Evolutionary conservation across 345 rosid species (phyloP).

Genomic region (Zanthoxylum bungeanum): DNA sequence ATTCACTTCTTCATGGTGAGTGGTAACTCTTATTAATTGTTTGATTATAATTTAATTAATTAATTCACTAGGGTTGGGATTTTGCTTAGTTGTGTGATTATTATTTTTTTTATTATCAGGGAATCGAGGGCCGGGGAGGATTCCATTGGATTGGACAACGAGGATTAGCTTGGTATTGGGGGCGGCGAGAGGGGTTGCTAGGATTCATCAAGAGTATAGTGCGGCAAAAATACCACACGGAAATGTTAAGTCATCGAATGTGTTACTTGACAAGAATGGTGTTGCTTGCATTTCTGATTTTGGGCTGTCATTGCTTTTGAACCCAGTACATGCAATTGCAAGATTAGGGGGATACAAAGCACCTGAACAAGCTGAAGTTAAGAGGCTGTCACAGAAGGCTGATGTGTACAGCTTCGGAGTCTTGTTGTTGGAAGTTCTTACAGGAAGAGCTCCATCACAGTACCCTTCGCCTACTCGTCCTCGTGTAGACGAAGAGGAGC

Average conservation of each 20-base stretch:
- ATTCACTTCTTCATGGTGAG: slow-evolving; percentile 85
- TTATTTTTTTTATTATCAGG: slow-evolving; percentile 29
- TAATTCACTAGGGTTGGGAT: neutral
- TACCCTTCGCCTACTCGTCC: slow-evolving; percentile 71
- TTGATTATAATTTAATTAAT: neutral
- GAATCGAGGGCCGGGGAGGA: slow-evolving; percentile 81
- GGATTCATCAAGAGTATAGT: slow-evolving; percentile 68
- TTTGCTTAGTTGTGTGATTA: neutral
- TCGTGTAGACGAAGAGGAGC: slow-evolving; percentile 55
- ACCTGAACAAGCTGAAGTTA: slow-evolving; percentile 80
- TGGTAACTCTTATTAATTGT: neutral
- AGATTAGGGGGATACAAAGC: slow-evolving; percentile 93
- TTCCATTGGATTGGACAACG: slow-evolving; percentile 97
- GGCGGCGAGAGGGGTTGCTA: slow-evolving; percentile 83
- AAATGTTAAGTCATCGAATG: slow-evolving; percentile 77
- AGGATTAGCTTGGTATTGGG: slow-evolving; percentile 85
- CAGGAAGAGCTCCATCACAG: slow-evolving; percentile 75
- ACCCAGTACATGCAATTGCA: slow-evolving; percentile 84
- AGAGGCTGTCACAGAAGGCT: slow-evolving; percentile 77
- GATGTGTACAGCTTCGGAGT: slow-evolving; percentile 94
- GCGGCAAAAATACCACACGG: slow-evolving; percentile 80
- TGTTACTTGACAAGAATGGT: slow-evolving; percentile 83
- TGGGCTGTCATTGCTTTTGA: slow-evolving; percentile 76
- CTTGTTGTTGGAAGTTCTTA: slow-evolving; percentile 73
- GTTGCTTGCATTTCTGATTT: slow-evolving; percentile 82